Evolutionary conservation across 176 grass and related monocot genomes (phyloP).

Genomic region (Echinochloa phyllopogon): DNA sequence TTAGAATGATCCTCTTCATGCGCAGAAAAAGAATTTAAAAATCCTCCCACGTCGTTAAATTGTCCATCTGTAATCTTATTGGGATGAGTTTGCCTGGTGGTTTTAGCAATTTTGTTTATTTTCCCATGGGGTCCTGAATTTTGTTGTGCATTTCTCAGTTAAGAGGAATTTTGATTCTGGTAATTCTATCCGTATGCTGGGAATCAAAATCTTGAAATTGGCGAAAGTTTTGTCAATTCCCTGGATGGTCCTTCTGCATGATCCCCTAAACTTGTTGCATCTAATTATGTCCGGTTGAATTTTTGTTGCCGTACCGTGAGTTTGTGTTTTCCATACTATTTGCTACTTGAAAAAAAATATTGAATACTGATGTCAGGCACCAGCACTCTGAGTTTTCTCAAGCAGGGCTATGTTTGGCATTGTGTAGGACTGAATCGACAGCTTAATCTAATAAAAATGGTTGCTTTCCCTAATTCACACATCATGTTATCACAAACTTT

Average conservation of each 20-base stretch:
- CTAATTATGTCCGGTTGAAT: background rate
- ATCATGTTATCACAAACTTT: conserved; percentile 4
- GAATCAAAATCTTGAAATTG: conserved; percentile 7
- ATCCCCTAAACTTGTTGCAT: background rate
- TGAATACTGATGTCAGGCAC: background rate
- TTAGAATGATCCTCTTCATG: background rate
- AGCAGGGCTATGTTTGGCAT: background rate
- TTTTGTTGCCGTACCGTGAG: background rate
- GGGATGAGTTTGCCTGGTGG: background rate
- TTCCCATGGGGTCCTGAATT: background rate
- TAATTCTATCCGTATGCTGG: background rate
- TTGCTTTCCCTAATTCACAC: background rate
- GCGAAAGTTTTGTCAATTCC: background rate
- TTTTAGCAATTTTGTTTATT: background rate
- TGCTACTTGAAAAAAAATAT: background rate
- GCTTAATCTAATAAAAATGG: conserved; percentile 12
- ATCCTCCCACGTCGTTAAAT: background rate
- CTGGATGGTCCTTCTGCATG: background rate
- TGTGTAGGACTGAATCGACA: background rate
- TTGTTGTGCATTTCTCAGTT: background rate
- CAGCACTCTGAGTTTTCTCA: background rate
- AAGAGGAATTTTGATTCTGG: background rate
- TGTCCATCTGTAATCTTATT: background rate
- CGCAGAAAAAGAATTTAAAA: background rate
- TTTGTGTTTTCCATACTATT: background rate